Conservation (phyloP, 2,329 filamentous ascomycete genomes). For the Pleoardoris graminearum region DNA sequence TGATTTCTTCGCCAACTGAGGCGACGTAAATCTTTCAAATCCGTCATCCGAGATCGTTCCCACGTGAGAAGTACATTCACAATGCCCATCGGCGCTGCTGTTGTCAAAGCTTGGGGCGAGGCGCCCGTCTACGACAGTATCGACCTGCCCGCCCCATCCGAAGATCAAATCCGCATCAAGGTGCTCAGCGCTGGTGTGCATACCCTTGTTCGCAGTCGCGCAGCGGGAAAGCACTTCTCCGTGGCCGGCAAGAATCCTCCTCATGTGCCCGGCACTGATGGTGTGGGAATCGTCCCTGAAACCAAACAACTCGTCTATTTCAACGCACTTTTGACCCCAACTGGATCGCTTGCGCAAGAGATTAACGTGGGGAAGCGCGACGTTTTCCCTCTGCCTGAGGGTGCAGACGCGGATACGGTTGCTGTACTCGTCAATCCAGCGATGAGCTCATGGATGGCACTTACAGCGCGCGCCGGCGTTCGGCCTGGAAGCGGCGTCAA, state of each 20-base stretch:
- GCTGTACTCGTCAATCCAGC: conserved; percentile 60
- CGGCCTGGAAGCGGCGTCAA: conserved; percentile 50
- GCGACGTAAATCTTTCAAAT: too few relatives aligned
- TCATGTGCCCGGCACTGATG: conserved; percentile 58
- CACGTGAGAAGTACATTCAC: not conserved
- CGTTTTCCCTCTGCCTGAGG: conserved; percentile 50
- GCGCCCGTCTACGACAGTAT: conserved; percentile 38
- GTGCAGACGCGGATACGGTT: conserved; percentile 54
- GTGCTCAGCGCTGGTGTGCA: conserved; percentile 59
- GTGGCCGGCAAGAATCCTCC: conserved; percentile 54
- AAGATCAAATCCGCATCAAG: conserved; percentile 53
- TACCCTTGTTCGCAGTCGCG: conserved; percentile 58
- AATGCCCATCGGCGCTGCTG: conserved; percentile 45
- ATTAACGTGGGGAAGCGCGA: conserved; percentile 52
- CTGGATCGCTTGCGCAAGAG: conserved; percentile 53
- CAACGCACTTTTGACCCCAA: conserved; percentile 41
- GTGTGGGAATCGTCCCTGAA: conserved; percentile 52
- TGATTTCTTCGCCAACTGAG: too few relatives aligned
- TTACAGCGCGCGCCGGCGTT: conserved; percentile 49
- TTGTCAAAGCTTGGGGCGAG: conserved; percentile 48
- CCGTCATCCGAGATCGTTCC: too few relatives aligned
- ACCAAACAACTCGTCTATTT: conserved; percentile 58
- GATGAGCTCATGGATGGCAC: conserved; percentile 62
- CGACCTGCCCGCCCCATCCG: conserved; percentile 44
- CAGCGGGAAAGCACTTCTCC: conserved; percentile 60